Evolutionary conservation across 2,329 filamentous ascomycete genomes (phyloP).

Genomic region (Talaromyces sp.): DNA sequence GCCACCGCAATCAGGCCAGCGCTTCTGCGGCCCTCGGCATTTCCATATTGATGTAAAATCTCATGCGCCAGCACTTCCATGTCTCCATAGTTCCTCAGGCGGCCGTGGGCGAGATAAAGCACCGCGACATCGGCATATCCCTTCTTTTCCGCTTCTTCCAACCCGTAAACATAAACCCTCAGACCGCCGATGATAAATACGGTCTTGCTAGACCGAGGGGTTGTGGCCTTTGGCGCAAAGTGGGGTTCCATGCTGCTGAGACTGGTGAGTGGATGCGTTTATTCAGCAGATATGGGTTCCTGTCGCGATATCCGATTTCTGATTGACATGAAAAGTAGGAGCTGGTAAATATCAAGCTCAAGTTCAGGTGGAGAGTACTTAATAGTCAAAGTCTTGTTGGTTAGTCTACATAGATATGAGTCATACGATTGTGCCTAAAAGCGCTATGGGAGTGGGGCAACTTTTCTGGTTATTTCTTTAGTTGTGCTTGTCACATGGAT

Average conservation of each 20-base stretch:
- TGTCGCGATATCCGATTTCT: background rate
- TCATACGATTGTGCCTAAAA: background rate
- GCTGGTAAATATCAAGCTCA: background rate
- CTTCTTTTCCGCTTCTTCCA: background rate
- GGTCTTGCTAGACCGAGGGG: conserved; percentile 6
- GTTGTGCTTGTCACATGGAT: too few relatives aligned
- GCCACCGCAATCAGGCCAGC: conserved; percentile 7
- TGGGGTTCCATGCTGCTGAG: background rate
- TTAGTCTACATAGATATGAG: background rate
- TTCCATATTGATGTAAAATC: conserved; percentile 1
- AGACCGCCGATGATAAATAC: conserved; percentile 8
- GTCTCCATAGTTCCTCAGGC: background rate
- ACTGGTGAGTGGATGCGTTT: background rate
- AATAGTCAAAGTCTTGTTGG: background rate
- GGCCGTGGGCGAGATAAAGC: conserved; percentile 7
- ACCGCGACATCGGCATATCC: conserved; percentile 4
- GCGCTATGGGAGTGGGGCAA: background rate
- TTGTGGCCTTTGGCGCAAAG: background rate
- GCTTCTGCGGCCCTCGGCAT: background rate
- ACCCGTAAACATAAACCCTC: conserved; percentile 5
- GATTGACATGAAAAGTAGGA: background rate
- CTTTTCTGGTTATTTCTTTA: background rate
- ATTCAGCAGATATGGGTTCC: background rate
- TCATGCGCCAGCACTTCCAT: conserved; percentile 5
- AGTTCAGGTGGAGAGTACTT: background rate